phyloP scores from a whole-genome alignment of 768 basidiomycete genomes.

The Gymnopilus junonius region DNA sequence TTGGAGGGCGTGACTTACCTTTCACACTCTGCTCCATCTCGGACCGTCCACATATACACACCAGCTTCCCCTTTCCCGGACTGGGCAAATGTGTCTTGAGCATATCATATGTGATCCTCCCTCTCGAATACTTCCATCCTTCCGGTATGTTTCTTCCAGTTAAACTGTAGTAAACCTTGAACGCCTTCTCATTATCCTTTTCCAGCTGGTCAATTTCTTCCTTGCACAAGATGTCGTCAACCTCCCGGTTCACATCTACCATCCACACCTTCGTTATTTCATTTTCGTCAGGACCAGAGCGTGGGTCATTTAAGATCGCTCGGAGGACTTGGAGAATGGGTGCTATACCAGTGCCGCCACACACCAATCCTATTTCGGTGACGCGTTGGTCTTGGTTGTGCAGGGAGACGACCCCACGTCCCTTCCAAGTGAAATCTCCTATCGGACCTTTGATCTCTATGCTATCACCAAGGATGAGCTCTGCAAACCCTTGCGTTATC shows the following conservation, averaged over 20 bases:
- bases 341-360: conserved; percentile 63
- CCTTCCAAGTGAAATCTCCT: conserved; percentile 58
- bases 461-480: conserved; percentile 50
- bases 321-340: conserved; percentile 62
- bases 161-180: conserved; percentile 50
- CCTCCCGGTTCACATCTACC: conserved; percentile 50
- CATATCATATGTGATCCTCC: conserved; percentile 44
- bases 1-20: conserved; percentile 4
- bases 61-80: conserved; percentile 39
- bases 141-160: conserved; percentile 33
- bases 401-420: conserved; percentile 40
- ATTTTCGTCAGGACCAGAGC: conserved; percentile 26
- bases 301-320: conserved; percentile 43
- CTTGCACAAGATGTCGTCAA: conserved; percentile 54
- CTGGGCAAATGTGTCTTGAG: conserved; percentile 43
- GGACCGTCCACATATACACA: conserved; percentile 56
- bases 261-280: conserved; percentile 45
- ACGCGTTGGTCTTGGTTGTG: conserved; percentile 38
- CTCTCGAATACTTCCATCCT: conserved; percentile 44
- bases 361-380: conserved; percentile 54
- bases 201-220: conserved; percentile 49
- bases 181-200: conserved; percentile 29
- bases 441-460: conserved; percentile 65
- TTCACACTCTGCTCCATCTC: conserved; percentile 24
- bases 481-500: conserved; percentile 51